Conservation (phyloP, 202 grass and related monocot genomes). For the Schoenoplectus tabernaemontani region DNA sequence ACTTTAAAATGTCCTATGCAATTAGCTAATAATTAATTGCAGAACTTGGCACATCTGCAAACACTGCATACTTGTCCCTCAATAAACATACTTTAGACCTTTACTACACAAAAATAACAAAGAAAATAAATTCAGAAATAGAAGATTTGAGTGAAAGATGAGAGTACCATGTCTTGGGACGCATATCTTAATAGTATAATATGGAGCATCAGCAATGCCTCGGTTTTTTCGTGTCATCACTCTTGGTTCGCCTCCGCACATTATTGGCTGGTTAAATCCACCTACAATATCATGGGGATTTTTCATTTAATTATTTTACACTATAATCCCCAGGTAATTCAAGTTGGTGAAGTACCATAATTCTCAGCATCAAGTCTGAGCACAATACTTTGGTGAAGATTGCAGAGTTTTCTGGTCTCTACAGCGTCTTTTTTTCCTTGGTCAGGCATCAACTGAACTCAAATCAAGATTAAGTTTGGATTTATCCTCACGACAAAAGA, state of each 20-base stretch:
- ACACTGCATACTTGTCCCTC: background rate
- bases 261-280: slow-evolving; percentile 97
- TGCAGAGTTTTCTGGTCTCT: background rate
- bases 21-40: background rate
- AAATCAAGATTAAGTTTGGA: background rate
- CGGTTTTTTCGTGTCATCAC: slow-evolving; percentile 69
- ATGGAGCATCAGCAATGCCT: slow-evolving; percentile 62
- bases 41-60: background rate
- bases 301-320: background rate
- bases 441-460: background rate
- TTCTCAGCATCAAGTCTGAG: background rate
- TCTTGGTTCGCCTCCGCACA: slow-evolving; percentile 86
- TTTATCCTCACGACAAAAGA: background rate
- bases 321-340: background rate
- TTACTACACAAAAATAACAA: background rate
- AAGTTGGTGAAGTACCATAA: background rate
- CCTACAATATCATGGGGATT: slow-evolving; percentile 27
- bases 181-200: slow-evolving; percentile 73
- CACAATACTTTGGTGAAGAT: background rate
- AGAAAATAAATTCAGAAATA: background rate
- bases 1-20: background rate
- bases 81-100: background rate
- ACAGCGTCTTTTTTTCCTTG: background rate
- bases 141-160: background rate
- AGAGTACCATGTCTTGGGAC: slow-evolving; percentile 59